phyloP scores from a whole-genome alignment of 805 yeast species.

The Dipodascopsis tothii region DNA sequence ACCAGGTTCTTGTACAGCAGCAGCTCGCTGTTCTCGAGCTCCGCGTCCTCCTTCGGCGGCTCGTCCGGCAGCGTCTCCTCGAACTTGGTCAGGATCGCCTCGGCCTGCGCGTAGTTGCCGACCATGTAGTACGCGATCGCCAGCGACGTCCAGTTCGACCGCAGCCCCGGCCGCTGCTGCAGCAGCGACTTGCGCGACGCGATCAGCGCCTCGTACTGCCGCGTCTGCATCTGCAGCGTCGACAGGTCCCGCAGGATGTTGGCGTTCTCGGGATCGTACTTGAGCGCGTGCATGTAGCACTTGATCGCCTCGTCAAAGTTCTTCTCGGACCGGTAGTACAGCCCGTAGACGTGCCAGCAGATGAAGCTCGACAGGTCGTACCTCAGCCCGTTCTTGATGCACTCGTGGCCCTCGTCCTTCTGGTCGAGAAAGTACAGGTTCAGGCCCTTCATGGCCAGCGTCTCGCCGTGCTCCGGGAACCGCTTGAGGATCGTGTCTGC shows the following conservation, averaged over 20 bases:
- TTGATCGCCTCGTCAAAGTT: conserved; percentile 70
- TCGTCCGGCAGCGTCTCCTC: conserved; percentile 68
- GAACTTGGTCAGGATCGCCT: conserved; percentile 62
- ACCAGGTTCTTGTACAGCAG: conserved; percentile 63
- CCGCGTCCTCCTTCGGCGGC: conserved; percentile 38
- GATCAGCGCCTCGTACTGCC: conserved; percentile 60
- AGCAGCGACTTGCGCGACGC: conserved; percentile 61
- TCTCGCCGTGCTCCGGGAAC: conserved; percentile 66
- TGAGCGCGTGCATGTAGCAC: conserved; percentile 67
- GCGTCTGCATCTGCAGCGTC: conserved; percentile 66
- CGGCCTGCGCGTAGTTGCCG: conserved; percentile 60
- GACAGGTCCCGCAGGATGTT: conserved; percentile 78
- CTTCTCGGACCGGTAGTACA: conserved; percentile 63
- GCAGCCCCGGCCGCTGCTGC: conserved; percentile 67
- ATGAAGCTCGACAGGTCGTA: conserved; percentile 58
- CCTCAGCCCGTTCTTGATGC: conserved; percentile 53
- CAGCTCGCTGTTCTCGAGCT: conserved; percentile 76
- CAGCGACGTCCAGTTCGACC: conserved; percentile 84
- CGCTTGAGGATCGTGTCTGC: conserved; percentile 72
- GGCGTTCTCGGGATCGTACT: conserved; percentile 68
- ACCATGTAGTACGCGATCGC: conserved; percentile 80
- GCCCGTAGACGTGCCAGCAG: conserved; percentile 78
- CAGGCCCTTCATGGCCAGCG: conserved; percentile 79
- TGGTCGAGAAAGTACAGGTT: conserved; percentile 51
- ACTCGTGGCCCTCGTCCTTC: conserved; percentile 54